These are phyloP conservation scores for Agarophyton chilense DNA, from an alignment of 23 red algal genomes.

Conservation along the genomic window DNA sequence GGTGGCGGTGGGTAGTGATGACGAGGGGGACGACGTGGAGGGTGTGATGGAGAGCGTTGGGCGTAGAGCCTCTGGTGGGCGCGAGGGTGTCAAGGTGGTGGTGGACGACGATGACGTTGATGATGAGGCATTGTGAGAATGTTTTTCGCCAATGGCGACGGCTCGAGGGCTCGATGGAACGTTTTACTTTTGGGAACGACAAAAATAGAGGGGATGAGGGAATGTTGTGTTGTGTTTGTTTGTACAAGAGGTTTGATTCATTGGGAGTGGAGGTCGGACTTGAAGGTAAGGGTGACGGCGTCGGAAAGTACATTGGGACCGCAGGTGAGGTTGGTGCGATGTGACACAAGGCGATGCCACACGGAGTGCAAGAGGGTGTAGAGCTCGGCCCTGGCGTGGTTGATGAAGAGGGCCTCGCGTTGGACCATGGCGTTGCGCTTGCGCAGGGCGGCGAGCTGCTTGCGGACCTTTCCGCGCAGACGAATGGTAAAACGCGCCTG, in stretches of 20 bases:
- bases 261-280: neutral
- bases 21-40: neutral
- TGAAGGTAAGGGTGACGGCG: constrained; percentile 6
- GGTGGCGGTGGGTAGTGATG: too few species aligned
- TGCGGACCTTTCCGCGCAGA: neutral
- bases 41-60: neutral
- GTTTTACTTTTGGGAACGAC: too few species aligned
- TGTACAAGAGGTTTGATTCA: too few species aligned
- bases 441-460: constrained; percentile 3
- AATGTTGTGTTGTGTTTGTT: too few species aligned
- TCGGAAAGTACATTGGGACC: neutral
- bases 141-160: neutral
- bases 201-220: too few species aligned
- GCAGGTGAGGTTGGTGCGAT: neutral
- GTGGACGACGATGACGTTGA: constrained; percentile 21
- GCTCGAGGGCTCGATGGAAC: too few species aligned
- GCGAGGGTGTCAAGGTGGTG: neutral
- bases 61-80: neutral
- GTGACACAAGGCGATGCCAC: neutral
- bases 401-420: constrained; percentile 10
- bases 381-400: constrained; percentile 15
- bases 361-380: neutral
- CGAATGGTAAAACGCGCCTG: constrained; percentile 13
- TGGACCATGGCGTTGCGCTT: constrained; percentile 2
- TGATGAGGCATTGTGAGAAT: neutral